Evolutionary conservation across 2,329 filamentous ascomycete genomes (phyloP), one percentile per base, ranked within the genome.

Genomic region (Coccinonectria pachysandricola): DNA sequence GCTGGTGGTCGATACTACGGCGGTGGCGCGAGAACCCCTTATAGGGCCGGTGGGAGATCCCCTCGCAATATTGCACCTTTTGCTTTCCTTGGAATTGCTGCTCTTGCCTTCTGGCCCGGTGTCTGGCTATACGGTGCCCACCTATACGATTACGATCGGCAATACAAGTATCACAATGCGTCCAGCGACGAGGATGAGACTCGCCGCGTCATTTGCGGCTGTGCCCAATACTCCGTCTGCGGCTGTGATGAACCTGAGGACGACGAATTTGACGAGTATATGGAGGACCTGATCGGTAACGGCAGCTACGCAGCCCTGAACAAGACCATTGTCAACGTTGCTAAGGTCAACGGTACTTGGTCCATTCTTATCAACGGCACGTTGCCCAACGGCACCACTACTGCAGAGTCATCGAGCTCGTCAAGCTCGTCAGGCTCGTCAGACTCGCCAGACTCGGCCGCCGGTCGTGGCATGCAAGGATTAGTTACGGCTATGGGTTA

Each of bases 321-420:
- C 56, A 64, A 71, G 42, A 64, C 62, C 1, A 40, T 84, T 2
- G 65, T 83, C 30, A 66, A 61, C 8, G 67, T 87, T 1, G 70
- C 66, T 3, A 31, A 50, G 12, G 50, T 79, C 34, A 76, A 82
- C 30, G 73, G 73, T 25, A 78, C 66, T 2, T 56, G 56, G 35
- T 77, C 71, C 2, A 66, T 91, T 19, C 60, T 82, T 15, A 57
- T 88, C 48, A 85, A 86, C 49, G 83, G 83, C n/a, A 81, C 78
- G 0, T 57, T 88, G 4, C 70, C 75, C 48, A 84, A 86, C 45
- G 83, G 71, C 24, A 80, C 76, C 1, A 76, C 71, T 0, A 24
- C 34, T 9, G 49, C 49, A 4, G 49, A 62, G 6, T 49, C 54
- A 24, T 49, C 56, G 5, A 30, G 17, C 17, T 23, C 7, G 27